phyloP scores from a whole-genome alignment of 1,284 basidiomycete genomes.

The Pterulicium gracile region DNA sequence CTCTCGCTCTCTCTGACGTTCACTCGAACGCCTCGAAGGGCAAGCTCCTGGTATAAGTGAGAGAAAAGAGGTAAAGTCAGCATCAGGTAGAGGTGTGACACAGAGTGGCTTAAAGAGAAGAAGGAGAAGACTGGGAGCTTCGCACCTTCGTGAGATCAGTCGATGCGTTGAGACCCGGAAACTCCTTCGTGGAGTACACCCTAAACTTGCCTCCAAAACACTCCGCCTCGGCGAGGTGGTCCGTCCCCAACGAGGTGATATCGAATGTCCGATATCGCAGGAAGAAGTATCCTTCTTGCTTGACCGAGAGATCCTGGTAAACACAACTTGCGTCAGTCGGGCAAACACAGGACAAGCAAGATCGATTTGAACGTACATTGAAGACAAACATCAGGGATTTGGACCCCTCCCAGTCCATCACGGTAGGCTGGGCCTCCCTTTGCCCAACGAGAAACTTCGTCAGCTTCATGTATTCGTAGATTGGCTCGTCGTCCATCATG shows the following conservation, averaged over 20 bases:
- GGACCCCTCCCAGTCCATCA: constrained; percentile 32
- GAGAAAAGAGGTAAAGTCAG: background rate
- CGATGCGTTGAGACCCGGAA: constrained; percentile 61
- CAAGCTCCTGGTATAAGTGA: constrained; percentile 36
- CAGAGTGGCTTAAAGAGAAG: too few relatives aligned
- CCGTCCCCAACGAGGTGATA: constrained; percentile 24
- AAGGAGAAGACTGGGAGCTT: constrained; percentile 1
- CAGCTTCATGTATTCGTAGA: constrained; percentile 30
- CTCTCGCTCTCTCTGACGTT: constrained; percentile 64
- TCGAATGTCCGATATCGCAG: constrained; percentile 38
- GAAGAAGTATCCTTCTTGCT: constrained; percentile 32
- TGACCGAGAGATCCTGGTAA: constrained; percentile 35
- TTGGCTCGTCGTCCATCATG: constrained; percentile 22
- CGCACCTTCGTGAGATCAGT: constrained; percentile 66
- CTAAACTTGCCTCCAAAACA: constrained; percentile 59
- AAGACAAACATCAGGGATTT: constrained; percentile 44
- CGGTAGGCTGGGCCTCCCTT: constrained; percentile 33
- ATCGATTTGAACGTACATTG: constrained; percentile 26
- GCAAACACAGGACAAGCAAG: background rate
- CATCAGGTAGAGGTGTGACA: too few relatives aligned
- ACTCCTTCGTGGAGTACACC: constrained; percentile 72
- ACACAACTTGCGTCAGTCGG: constrained; percentile 7
- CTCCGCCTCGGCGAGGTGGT: constrained; percentile 30
- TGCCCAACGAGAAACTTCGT: constrained; percentile 33
- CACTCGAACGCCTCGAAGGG: constrained; percentile 57